phyloP scores from a whole-genome alignment of 257 asterid genomes.

The Salvia rosmarinus region DNA sequence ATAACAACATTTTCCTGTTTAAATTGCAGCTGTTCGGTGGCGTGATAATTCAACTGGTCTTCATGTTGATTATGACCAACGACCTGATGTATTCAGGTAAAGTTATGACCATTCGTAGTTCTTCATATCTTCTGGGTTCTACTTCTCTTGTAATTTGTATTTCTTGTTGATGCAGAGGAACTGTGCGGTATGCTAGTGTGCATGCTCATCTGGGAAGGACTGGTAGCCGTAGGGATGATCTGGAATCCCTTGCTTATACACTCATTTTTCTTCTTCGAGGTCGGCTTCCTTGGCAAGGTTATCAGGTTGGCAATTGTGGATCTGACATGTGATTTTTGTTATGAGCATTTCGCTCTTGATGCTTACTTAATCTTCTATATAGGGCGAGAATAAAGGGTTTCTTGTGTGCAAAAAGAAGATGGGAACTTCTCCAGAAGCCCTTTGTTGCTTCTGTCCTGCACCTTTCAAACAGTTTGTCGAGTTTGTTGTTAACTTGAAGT shows the following conservation, averaged over 20 bases:
- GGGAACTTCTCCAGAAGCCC: constrained; percentile 69
- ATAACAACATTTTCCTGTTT: constrained; percentile 22
- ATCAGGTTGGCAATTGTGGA: constrained; percentile 48
- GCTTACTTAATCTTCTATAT: constrained; percentile 13
- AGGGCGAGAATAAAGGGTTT: constrained; percentile 78
- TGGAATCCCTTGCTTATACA: constrained; percentile 77
- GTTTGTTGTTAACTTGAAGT: constrained; percentile 55
- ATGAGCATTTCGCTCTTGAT: constrained; percentile 8
- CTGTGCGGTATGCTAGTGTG: constrained; percentile 76
- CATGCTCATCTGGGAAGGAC: constrained; percentile 83
- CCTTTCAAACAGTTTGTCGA: constrained; percentile 66
- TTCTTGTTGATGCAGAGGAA: constrained; percentile 53
- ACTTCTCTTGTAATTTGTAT: background rate
- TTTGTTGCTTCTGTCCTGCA: constrained; percentile 66
- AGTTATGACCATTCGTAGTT: background rate
- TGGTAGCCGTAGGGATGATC: constrained; percentile 75
- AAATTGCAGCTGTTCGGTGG: constrained; percentile 61
- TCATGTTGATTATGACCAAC: constrained; percentile 71
- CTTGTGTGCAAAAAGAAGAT: constrained; percentile 76
- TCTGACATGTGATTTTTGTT: constrained; percentile 3
- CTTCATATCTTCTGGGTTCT: background rate
- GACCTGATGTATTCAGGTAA: constrained; percentile 70
- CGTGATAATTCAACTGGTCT: constrained; percentile 54
- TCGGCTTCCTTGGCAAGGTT: constrained; percentile 79
- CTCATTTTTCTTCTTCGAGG: constrained; percentile 72